phyloP scores from a whole-genome alignment of 495 filamentous ascomycete genomes.

The Tuber aestivum region DNA sequence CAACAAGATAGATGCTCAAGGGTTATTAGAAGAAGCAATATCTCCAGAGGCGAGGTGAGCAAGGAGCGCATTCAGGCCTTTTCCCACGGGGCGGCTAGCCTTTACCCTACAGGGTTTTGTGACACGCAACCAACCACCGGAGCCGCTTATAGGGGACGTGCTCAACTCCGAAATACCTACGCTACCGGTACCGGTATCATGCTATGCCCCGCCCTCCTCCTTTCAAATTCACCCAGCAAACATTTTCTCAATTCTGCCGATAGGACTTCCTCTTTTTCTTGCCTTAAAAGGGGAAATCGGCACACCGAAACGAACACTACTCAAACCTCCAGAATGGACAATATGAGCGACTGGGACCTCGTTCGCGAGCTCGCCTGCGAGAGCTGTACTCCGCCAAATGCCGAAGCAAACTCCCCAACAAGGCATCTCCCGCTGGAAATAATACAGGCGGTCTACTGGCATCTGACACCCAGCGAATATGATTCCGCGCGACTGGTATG shows the following conservation, averaged over 20 bases:
- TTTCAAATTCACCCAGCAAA: not conserved
- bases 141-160: not conserved
- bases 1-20: not conserved
- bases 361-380: not conserved
- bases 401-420: conserved; percentile 4
- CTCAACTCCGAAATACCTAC: not conserved
- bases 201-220: not conserved
- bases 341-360: not conserved
- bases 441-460: conserved; percentile 27
- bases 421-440: conserved; percentile 22
- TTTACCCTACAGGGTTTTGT: not conserved
- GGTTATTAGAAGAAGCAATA: not conserved
- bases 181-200: no score
- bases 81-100: not conserved
- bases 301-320: not conserved
- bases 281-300: not conserved
- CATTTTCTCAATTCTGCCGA: not conserved
- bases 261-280: not conserved
- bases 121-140: not conserved
- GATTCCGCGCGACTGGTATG: conserved; percentile 33
- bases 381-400: not conserved
- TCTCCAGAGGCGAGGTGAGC: not conserved
- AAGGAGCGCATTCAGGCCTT: not conserved
- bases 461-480: conserved; percentile 26
- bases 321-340: not conserved